phyloP scores from a whole-genome alignment of 2,329 filamentous ascomycete species.

The Neonectria coccinea region DNA sequence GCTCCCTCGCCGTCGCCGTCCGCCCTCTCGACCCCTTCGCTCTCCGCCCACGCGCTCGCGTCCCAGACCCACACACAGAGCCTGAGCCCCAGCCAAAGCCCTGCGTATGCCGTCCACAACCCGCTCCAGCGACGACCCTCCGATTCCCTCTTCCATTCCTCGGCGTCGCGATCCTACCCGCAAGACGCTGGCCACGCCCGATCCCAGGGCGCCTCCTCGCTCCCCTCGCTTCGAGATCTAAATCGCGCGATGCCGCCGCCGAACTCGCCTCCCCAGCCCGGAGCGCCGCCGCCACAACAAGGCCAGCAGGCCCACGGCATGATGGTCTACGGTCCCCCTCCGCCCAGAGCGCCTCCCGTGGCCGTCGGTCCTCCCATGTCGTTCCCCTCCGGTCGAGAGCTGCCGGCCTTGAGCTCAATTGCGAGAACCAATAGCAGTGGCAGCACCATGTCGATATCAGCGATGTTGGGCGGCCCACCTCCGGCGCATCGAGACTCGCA shows the following conservation, averaged over 20 bases:
- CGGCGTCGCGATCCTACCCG: conserved; percentile 46
- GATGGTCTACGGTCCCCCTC: conserved; percentile 58
- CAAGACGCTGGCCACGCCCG: conserved; percentile 55
- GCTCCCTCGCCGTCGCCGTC: conserved; percentile 24
- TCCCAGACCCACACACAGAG: conserved; percentile 37
- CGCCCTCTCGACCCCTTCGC: conserved; percentile 30
- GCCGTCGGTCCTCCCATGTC: conserved; percentile 58
- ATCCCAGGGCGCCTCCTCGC: conserved; percentile 59
- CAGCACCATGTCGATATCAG: conserved; percentile 72
- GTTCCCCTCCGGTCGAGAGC: conserved; percentile 63
- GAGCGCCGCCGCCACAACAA: conserved; percentile 47
- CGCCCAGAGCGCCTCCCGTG: conserved; percentile 58
- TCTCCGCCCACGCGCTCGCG: conserved; percentile 36
- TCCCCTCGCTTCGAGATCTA: conserved; percentile 52
- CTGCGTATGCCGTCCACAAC: conserved; percentile 49
- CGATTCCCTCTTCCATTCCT: conserved; percentile 58
- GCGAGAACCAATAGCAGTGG: conserved; percentile 59
- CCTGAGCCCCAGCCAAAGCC: conserved; percentile 42
- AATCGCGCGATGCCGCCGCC: conserved; percentile 61
- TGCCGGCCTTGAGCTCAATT: conserved; percentile 64
- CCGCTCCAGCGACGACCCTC: conserved; percentile 52
- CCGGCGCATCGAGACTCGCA: conserved; percentile 57
- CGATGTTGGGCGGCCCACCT: conserved; percentile 67
- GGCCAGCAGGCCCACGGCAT: conserved; percentile 49
- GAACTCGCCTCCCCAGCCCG: conserved; percentile 57